Evolutionary conservation across 441 rosid species (phyloP), one percentile per base, ranked within the genome.

Genomic region (Oxalis stricta): DNA sequence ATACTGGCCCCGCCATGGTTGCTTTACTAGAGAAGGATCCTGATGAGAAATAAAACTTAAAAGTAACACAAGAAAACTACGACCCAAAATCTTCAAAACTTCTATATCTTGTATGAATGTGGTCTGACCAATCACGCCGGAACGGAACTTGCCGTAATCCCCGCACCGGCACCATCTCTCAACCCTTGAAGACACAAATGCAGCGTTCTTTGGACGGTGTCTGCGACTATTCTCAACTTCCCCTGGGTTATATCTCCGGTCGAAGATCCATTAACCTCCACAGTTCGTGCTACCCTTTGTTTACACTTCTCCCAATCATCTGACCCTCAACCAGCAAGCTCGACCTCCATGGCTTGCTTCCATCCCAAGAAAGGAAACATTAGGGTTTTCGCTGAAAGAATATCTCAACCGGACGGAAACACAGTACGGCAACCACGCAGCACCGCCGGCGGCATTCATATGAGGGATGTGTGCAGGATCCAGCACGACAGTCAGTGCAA

Each of bases 291-390:
- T 55, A 87, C 97, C 60, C 73, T 68, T 61, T 77, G 85, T 59
- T 82, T 87, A 70, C 94, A 87, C 46, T 78, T 84, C 60, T 92
- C 97, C 99, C 99, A 92, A 7, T 87, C 97, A 1, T 84, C 97
- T n/a, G 11, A 24, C 62, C n/a, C 69, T 65, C 14, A 66, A 61
- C 99, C 97, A 92, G 68, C 97, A 92, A 12, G 95, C 86, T 9
- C 82, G 64, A 18, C 97, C 99, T 47, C 99, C 99, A 26, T 87
- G 97, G 67, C 95, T 87, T 47, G 95, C 99, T 70, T 92, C 99
- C 92, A 87, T 86, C 2, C 89, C 71, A 23, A 87, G 83, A 58
- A 82, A 82, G 20, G 72, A 53, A 40, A 87, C 84, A 10, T 42
- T 66, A 1, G 67, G 53, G 55, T 56, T 87, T 37, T 92, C 97